phyloP scores from a whole-genome alignment of 805 yeast genomes.

The Candida glaebosa region DNA sequence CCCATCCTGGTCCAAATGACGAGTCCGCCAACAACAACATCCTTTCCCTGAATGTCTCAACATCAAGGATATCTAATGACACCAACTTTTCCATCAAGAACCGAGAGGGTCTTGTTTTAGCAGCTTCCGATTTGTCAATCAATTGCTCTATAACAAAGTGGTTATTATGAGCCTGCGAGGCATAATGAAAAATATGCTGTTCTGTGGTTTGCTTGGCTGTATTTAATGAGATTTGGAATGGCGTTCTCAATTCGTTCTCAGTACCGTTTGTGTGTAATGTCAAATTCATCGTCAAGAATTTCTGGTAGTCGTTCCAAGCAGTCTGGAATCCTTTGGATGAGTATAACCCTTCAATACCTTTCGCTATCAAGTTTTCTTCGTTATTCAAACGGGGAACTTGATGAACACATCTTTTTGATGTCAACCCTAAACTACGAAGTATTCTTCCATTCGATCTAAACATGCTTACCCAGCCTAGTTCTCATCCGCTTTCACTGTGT shows the following conservation, averaged over 20 bases:
- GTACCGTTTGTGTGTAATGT: slow-evolving; percentile 72
- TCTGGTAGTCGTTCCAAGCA: slow-evolving; percentile 84
- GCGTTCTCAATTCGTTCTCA: slow-evolving; percentile 69
- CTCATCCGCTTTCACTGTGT: not conserved
- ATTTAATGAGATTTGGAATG: slow-evolving; percentile 64
- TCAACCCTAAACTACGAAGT: not conserved
- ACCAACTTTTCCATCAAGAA: slow-evolving; percentile 35
- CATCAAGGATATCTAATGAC: slow-evolving; percentile 28
- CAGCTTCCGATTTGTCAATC: slow-evolving; percentile 27
- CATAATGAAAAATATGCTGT: slow-evolving; percentile 76
- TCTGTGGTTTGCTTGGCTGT: slow-evolving; percentile 65
- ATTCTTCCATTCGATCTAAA: slow-evolving; percentile 1
- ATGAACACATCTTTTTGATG: slow-evolving; percentile 45
- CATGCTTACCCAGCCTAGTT: not conserved
- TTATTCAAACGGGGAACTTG: slow-evolving; percentile 56
- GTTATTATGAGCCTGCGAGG: slow-evolving; percentile 89
- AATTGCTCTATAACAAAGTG: slow-evolving; percentile 80
- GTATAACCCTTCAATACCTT: slow-evolving; percentile 66
- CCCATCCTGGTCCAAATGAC: slow-evolving; percentile 70
- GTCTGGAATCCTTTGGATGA: slow-evolving; percentile 61
- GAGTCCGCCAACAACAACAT: slow-evolving; percentile 50
- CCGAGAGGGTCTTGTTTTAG: slow-evolving; percentile 34
- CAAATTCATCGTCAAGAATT: slow-evolving; percentile 55
- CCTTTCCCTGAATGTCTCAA: slow-evolving; percentile 50
- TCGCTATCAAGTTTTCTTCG: slow-evolving; percentile 31